Evolutionary conservation across 2,329 filamentous ascomycete genomes (phyloP).

Genomic region (Fusarium clavum): DNA sequence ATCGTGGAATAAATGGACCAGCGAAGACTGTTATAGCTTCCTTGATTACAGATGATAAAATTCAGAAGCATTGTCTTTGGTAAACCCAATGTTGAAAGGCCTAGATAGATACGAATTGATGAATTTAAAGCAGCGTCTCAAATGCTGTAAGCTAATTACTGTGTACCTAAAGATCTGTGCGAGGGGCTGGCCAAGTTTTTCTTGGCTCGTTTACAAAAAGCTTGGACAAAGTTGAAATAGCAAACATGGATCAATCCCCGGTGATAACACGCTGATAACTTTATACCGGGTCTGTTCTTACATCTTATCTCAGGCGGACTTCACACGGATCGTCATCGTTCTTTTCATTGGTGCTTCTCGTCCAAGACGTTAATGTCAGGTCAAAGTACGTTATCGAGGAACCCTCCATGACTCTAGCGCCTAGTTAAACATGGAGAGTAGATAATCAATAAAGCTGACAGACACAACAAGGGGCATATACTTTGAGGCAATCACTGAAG

Average conservation of each 20-base stretch:
- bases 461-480: background rate
- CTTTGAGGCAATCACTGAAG: too few relatives aligned
- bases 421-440: background rate
- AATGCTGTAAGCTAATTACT: slow-evolving; percentile 2
- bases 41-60: background rate
- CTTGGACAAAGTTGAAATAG: slow-evolving; percentile 22
- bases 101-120: background rate
- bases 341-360: background rate
- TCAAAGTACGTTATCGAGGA: background rate
- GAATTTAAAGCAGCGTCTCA: slow-evolving; percentile 2
- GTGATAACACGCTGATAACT: background rate
- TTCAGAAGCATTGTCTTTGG: too few relatives aligned
- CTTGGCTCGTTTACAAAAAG: slow-evolving; percentile 16
- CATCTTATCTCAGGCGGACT: background rate
- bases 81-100: background rate
- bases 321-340: background rate
- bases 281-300: background rate
- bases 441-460: background rate
- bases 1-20: background rate
- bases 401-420: too few relatives aligned
- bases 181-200: slow-evolving; percentile 36
- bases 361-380: background rate
- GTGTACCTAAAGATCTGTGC: background rate
- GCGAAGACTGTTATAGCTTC: background rate
- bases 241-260: slow-evolving; percentile 8